phyloP scores from a whole-genome alignment of 192 early-diverging fungal genomes.

The Linnemannia schmuckeri region DNA sequence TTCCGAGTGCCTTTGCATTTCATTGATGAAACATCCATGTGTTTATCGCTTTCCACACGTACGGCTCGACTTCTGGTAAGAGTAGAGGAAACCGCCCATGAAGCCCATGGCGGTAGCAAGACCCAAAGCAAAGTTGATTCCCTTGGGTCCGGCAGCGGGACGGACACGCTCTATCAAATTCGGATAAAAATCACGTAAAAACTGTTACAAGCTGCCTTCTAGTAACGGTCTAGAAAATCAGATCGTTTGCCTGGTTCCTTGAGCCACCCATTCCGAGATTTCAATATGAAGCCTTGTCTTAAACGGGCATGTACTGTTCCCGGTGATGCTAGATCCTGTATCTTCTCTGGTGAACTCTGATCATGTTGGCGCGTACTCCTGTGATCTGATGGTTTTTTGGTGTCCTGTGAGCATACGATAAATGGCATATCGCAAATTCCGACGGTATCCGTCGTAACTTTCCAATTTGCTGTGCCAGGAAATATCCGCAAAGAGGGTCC shows the following conservation, averaged over 20 bases:
- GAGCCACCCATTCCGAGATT: background rate
- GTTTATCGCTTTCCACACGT: conserved; percentile 50
- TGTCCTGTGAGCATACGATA: background rate
- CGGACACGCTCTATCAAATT: conserved; percentile 69
- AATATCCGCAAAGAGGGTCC: background rate
- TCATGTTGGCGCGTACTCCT: background rate
- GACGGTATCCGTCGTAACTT: background rate
- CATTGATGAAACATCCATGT: background rate
- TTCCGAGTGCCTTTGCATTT: background rate
- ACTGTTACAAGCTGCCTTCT: background rate
- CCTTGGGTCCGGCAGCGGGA: conserved; percentile 56
- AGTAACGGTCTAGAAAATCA: background rate
- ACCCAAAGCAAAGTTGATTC: conserved; percentile 66
- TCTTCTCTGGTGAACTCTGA: background rate
- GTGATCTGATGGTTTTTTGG: background rate
- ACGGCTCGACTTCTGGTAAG: conserved; percentile 80
- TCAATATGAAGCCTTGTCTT: background rate
- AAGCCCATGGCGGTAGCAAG: conserved; percentile 65
- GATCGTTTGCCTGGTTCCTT: background rate
- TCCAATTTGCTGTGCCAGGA: background rate
- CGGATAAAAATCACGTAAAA: background rate
- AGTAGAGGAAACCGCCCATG: conserved; percentile 83
- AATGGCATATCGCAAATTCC: background rate
- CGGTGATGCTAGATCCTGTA: background rate
- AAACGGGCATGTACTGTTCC: background rate